Base-by-base conservation (phyloP, 2,329 filamentous ascomycete species). In the Colletotrichum sp. region DNA sequence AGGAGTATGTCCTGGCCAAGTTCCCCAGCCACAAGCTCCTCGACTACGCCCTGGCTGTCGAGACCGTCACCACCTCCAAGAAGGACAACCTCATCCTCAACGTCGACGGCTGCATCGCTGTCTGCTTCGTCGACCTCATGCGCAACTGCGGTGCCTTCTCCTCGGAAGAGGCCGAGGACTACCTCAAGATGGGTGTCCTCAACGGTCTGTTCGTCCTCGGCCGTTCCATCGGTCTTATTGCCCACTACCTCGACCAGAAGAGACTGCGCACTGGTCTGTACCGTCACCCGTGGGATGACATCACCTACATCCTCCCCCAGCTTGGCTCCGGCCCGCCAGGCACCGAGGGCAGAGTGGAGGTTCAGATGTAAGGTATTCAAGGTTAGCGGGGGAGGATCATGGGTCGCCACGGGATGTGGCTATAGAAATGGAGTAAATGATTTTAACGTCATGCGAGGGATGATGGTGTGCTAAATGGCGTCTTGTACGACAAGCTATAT, bases 51-150 rank as follows among this genome's bases (percentile, higher is more conserved):
- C 92, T 99, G 82, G 97, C 97, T 61, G 97, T 99, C 79, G 97
- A 99, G 92, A 94, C 94, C 13, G 97, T 99, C 77, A 99, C 97
- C 70, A 99, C 97, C 65, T 98, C 95, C 78, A 99, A 99, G 94
- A 99, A 99, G 92, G 97, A 99, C 89, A 99, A 98, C 91, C 92
- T 99, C 79, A 99, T 99, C 81, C 93, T 99, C 82, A 99, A 99
- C 90, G 97, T 99, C 74, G 97, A 98, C 83, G 97, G 97, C 81
- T 98, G 95, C 85, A 94, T 99, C 82, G 97, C 97, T 78, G 97
- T 99, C 84, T 98, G 96, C 93, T 99, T 99, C 83, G 96, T 99
- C 78, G 97, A 99, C 83, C 90, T 99, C 77, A 90, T 99, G 87
- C 95, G 97, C 87, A 98, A 98, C 92, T 98, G 96, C 84, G 97